These are phyloP conservation scores for Coniochaeta sp. DNA, from an alignment of 2,329 filamentous ascomycete species.

Conservation along the genomic window DNA sequence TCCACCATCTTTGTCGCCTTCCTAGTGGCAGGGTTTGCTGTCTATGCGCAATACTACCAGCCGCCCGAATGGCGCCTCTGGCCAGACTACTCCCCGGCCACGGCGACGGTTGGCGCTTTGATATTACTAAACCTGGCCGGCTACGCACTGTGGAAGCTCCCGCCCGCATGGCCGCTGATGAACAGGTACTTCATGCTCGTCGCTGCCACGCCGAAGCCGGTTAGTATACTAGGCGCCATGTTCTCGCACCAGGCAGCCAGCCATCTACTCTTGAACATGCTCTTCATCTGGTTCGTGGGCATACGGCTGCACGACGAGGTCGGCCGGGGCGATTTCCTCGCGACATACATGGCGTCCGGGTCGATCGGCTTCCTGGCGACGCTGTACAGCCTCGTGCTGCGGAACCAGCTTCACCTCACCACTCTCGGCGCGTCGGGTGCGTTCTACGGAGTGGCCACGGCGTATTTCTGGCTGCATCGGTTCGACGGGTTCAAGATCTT, in stretches of 20 bases:
- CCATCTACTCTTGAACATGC: slow-evolving; percentile 60
- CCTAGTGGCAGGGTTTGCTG: slow-evolving; percentile 33
- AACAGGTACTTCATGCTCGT: slow-evolving; percentile 63
- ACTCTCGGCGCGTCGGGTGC: slow-evolving; percentile 62
- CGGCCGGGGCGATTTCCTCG: slow-evolving; percentile 60
- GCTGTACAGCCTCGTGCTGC: slow-evolving; percentile 40
- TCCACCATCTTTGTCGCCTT: slow-evolving; percentile 40
- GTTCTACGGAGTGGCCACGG: slow-evolving; percentile 51
- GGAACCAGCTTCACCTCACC: slow-evolving; percentile 36
- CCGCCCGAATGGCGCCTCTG: slow-evolving; percentile 46
- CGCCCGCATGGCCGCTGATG: slow-evolving; percentile 56
- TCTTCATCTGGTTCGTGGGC: slow-evolving; percentile 58
- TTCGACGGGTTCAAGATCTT: slow-evolving; percentile 50
- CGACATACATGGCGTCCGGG: slow-evolving; percentile 56
- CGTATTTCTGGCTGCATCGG: slow-evolving; percentile 53
- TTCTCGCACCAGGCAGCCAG: slow-evolving; percentile 60
- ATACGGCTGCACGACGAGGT: slow-evolving; percentile 62
- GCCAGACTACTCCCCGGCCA: slow-evolving; percentile 52
- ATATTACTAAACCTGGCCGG: slow-evolving; percentile 52
- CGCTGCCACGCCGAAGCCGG: slow-evolving; percentile 55
- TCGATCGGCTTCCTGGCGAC: slow-evolving; percentile 51
- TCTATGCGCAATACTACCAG: slow-evolving; percentile 41
- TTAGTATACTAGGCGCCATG: slow-evolving; percentile 53
- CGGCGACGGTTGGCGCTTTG: slow-evolving; percentile 56
- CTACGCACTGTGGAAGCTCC: slow-evolving; percentile 53